Evolutionary conservation across 1,284 basidiomycete species (phyloP).

Genomic region (Ustilago loliicola): DNA sequence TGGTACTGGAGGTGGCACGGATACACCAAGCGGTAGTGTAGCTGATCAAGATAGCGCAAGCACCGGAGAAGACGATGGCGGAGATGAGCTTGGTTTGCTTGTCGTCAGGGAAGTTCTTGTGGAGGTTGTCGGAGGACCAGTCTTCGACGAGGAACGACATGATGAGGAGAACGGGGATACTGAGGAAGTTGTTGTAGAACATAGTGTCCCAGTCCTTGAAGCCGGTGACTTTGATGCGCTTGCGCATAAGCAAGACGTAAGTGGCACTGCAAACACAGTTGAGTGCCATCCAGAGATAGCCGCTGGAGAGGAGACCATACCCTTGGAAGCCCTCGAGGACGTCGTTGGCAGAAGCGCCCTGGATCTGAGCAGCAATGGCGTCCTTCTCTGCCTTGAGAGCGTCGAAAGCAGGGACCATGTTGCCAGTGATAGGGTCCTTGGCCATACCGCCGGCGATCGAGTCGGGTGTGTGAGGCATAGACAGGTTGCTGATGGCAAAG

Average conservation of each 20-base stretch:
- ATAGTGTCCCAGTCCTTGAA: conserved; percentile 99
- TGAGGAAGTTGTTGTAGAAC: conserved; percentile 98
- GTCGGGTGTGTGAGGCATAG: conserved; percentile 64
- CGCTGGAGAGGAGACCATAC: conserved; percentile 71
- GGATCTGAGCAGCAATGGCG: conserved; percentile 39
- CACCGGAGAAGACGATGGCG: conserved; percentile 94
- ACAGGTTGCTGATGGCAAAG: conserved; percentile 68
- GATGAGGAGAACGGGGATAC: conserved; percentile 87
- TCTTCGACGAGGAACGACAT: conserved; percentile 90
- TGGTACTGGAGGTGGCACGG: conserved; percentile 94
- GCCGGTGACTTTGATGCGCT: conserved; percentile 95
- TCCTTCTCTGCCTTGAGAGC: conserved; percentile 52
- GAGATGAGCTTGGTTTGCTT: conserved; percentile 84
- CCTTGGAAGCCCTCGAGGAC: conserved; percentile 55
- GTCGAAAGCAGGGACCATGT: conserved; percentile 38
- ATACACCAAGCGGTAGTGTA: conserved; percentile 99
- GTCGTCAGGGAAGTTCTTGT: conserved; percentile 87
- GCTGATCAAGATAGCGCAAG: conserved; percentile 95
- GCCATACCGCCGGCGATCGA: conserved; percentile 45
- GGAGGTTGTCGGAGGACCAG: conserved; percentile 85
- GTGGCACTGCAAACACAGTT: conserved; percentile 93
- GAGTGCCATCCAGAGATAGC: conserved; percentile 95
- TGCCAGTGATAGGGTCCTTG: conserved; percentile 42
- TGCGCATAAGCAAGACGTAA: conserved; percentile 96
- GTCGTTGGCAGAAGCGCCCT: conserved; percentile 39